These are phyloP conservation scores for Catenaria anguillulae DNA, from an alignment of 371 early-diverging fungal species.

Conservation along the genomic window DNA sequence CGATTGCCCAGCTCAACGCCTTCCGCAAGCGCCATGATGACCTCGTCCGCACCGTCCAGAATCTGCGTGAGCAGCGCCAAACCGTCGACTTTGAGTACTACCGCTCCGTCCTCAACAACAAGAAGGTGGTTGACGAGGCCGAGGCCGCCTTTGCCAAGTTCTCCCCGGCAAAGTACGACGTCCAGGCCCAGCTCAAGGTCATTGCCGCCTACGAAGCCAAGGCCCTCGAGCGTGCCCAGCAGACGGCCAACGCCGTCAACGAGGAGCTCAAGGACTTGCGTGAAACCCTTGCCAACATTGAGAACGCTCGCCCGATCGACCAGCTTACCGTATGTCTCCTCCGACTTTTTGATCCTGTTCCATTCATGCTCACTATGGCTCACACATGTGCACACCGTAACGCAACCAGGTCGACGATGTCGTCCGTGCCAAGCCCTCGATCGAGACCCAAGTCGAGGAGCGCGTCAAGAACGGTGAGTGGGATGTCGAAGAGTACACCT, in stretches of 20 bases:
- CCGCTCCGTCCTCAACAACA: conserved; percentile 73
- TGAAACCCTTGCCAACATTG: conserved; percentile 81
- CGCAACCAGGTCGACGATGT: conserved; percentile 92
- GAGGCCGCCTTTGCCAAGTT: conserved; percentile 60
- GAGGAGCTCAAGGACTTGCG: conserved; percentile 72
- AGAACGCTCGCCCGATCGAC: conserved; percentile 82
- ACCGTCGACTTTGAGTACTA: conserved; percentile 78
- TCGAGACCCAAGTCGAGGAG: conserved; percentile 72
- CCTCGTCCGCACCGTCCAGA: conserved; percentile 57
- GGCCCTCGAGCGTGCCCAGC: conserved; percentile 75
- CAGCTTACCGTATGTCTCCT: conserved; percentile 64
- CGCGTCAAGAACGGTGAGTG: conserved; percentile 82
- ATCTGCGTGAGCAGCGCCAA: conserved; percentile 65
- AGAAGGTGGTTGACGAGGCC: conserved; percentile 69
- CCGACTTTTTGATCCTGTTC: not conserved
- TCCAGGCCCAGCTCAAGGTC: conserved; percentile 67
- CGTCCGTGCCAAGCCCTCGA: conserved; percentile 77
- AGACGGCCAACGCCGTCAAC: conserved; percentile 68
- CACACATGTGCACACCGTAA: no score
- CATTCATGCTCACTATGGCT: no score
- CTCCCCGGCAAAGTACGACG: conserved; percentile 69
- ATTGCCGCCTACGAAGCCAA: conserved; percentile 74
- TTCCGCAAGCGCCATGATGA: conserved; percentile 95
- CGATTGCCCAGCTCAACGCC: conserved; percentile 61
- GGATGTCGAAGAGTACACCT: conserved; percentile 84